These are phyloP conservation scores for Ambrosiella cleistominuta DNA, from an alignment of 2,329 filamentous ascomycete genomes.

Conservation along the genomic window DNA sequence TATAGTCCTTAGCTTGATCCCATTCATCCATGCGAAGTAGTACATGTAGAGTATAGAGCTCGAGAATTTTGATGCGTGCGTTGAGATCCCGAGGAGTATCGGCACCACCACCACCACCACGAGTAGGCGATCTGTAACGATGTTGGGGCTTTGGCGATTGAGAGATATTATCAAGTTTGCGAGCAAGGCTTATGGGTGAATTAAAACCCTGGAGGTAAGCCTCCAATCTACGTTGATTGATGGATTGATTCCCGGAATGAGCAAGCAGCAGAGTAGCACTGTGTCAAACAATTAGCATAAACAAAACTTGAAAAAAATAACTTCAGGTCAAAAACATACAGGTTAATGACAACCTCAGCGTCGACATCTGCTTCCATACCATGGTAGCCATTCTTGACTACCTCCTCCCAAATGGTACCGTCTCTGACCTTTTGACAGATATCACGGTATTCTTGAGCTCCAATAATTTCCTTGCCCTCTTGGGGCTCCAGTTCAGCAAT, in stretches of 20 bases:
- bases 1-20: slow-evolving; percentile 89
- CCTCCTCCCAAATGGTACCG: slow-evolving; percentile 86
- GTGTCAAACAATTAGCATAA: background rate
- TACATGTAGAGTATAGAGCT: slow-evolving; percentile 88
- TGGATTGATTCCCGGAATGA: slow-evolving; percentile 66
- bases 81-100: slow-evolving; percentile 73
- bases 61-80: slow-evolving; percentile 75
- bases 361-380: slow-evolving; percentile 82
- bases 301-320: background rate
- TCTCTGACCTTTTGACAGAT: slow-evolving; percentile 73
- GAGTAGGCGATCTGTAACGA: slow-evolving; percentile 29
- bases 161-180: slow-evolving; percentile 35
- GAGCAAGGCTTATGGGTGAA: slow-evolving; percentile 53
- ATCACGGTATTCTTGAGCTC: slow-evolving; percentile 65
- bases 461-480: slow-evolving; percentile 79
- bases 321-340: slow-evolving; percentile 34
- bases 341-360: slow-evolving; percentile 78
- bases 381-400: slow-evolving; percentile 72
- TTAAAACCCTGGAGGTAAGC: slow-evolving; percentile 52
- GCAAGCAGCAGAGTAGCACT: slow-evolving; percentile 79
- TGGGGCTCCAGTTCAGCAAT: slow-evolving; percentile 77
- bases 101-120: slow-evolving; percentile 51
- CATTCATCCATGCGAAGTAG: slow-evolving; percentile 88
- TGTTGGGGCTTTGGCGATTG: slow-evolving; percentile 21
- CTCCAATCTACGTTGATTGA: slow-evolving; percentile 80